Percentiles rank a stretch among this genome's conserved stretches.
These are phyloP conservation scores for Elaphomyces granulatus DNA, from an alignment of 495 filamentous ascomycete genomes.

Conservation along the genomic window DNA sequence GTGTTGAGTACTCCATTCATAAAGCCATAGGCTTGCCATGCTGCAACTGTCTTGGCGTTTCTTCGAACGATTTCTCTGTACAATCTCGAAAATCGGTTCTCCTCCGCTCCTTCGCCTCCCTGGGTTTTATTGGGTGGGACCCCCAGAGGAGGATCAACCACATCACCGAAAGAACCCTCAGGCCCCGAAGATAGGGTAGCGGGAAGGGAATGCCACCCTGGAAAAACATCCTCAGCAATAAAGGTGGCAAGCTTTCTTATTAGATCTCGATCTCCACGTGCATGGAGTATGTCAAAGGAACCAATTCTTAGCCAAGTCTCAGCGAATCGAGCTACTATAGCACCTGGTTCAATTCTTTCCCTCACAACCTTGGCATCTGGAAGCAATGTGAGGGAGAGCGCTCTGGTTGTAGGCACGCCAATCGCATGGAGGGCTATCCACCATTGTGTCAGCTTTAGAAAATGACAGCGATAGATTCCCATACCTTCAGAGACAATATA, in stretches of 20 bases:
- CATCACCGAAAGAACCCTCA: conserved; percentile 10
- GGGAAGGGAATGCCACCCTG: conserved; percentile 69
- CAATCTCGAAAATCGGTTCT: conserved; percentile 76
- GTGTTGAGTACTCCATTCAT: conserved; percentile 97
- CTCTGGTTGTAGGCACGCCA: conserved; percentile 72
- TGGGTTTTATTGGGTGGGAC: conserved; percentile 44
- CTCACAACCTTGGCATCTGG: conserved; percentile 58
- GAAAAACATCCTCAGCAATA: conserved; percentile 70
- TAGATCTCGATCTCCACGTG: conserved; percentile 61
- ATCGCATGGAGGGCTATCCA: conserved; percentile 54
- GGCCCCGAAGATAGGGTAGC: conserved; percentile 31
- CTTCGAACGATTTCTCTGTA: conserved; percentile 77
- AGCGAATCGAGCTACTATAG: conserved; percentile 85
- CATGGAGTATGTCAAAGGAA: conserved; percentile 78
- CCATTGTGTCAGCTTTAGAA: conserved; percentile 3
- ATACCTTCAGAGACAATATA: conserved; percentile 74
- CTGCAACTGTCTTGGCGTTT: conserved; percentile 79
- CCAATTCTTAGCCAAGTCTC: conserved; percentile 83
- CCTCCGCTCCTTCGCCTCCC: conserved; percentile 46
- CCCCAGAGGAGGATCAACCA: conserved; percentile 30
- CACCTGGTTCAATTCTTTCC: conserved; percentile 82
- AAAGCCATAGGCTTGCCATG: conserved; percentile 95
- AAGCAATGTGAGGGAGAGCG: conserved; percentile 63
- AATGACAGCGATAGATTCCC: too few relatives aligned
- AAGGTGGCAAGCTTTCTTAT: conserved; percentile 65